Base-by-base conservation (phyloP, 139 green algal species). In the Picochlorum sp. region DNA sequence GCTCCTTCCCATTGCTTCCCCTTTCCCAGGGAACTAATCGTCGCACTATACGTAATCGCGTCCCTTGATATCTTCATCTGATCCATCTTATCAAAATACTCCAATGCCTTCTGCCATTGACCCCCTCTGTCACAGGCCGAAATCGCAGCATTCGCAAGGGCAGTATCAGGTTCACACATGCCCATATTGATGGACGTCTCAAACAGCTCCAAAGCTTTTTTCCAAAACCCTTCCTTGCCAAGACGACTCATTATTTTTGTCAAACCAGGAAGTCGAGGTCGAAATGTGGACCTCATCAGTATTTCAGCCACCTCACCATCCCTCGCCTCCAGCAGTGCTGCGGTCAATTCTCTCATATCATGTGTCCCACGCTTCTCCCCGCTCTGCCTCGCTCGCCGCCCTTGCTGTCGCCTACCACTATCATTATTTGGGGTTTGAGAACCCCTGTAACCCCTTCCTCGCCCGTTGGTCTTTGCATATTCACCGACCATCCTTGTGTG, bases 101-200 rank as follows among this genome's bases (percentile, higher is more conserved):
- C 73, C 49, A 81, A 23, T 0, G 72, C 74, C 57, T 82, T 88
- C 63, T 90, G 78, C 88, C 88, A 95, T 66, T 91, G 82, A 1
- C 84, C 85, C 8, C 88, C 88, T 75, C 90, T 90, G 72, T 95
- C 88, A 64, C 86, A 94, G 0, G 88, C 80, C n/a, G 65, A 82
- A 68, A 96, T 96, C 55, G 88, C 88, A 5, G 88, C 75, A 54
- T 96, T 96, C 57, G 85, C 90, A 73, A 95, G 87, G 30, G 88
- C 89, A 18, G 88, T 96, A 79, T 96, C 88, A 0, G 86, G 67
- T 4, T 57, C 45, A 41, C 95, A 71, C 51, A 55, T 23, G 11
- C 85, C 86, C 49, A 95, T 69, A 11, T 79, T 70, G 21, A 68
- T 64, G 49, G 94, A 78, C 0, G 70, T 68, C 32, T 92, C 78